Evolutionary conservation across 805 yeast genomes (phyloP).

Genomic region (Kuraishia capsulata): DNA sequence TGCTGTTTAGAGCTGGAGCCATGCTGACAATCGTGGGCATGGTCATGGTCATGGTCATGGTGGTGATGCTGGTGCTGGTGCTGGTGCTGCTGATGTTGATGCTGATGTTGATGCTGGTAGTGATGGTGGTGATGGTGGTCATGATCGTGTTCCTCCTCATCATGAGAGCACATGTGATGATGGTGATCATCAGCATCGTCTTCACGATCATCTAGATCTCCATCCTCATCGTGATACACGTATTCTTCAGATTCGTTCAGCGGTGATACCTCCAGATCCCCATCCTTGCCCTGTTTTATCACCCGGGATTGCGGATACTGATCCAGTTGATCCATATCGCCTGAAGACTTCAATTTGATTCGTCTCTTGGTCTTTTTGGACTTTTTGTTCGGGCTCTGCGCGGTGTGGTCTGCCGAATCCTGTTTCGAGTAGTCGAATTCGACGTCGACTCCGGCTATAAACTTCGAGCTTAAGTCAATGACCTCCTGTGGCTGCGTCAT

Average conservation of each 20-base stretch:
- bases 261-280: slow-evolving; percentile 67
- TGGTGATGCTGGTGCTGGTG: slow-evolving; percentile 1
- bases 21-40: slow-evolving; percentile 2
- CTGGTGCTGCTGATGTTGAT: slow-evolving; percentile 1
- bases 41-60: slow-evolving; percentile 4
- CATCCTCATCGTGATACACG: slow-evolving; percentile 8
- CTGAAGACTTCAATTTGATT: slow-evolving; percentile 36
- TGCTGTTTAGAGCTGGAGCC: neutral
- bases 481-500: neutral
- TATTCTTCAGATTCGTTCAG: slow-evolving; percentile 15
- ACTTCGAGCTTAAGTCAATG: slow-evolving; percentile 6
- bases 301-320: slow-evolving; percentile 70
- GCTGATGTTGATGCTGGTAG: neutral
- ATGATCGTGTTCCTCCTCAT: slow-evolving; percentile 11
- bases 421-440: slow-evolving; percentile 16
- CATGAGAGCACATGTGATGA: slow-evolving; percentile 10
- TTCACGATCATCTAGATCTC: slow-evolving; percentile 8
- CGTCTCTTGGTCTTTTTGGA: slow-evolving; percentile 10
- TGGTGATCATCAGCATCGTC: slow-evolving; percentile 6
- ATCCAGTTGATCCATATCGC: slow-evolving; percentile 30
- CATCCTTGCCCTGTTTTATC: slow-evolving; percentile 57
- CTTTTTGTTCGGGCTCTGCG: slow-evolving; percentile 6
- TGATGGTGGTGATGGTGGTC: slow-evolving; percentile 2
- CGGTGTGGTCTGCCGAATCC: slow-evolving; percentile 1
- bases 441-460: slow-evolving; percentile 20